Evolutionary conservation across 202 grass and related monocot genomes (phyloP).

Genomic region (Panicum hallii): DNA sequence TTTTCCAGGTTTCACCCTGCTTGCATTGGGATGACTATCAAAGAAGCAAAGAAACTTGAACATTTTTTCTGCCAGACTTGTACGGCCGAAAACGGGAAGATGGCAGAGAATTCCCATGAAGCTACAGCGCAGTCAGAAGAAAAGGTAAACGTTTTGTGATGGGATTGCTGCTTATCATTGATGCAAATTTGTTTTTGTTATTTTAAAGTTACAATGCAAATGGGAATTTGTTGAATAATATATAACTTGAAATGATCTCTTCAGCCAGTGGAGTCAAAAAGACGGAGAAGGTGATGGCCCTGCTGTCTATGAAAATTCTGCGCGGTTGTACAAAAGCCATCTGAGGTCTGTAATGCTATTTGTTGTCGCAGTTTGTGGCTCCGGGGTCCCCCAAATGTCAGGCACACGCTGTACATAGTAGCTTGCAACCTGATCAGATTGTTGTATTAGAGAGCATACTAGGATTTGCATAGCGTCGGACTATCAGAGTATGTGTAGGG

Average conservation of each 20-base stretch:
- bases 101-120: constrained; percentile 70
- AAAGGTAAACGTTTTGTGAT: constrained; percentile 61
- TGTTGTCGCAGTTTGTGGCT: constrained; percentile 34
- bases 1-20: constrained; percentile 89
- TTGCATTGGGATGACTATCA: constrained; percentile 86
- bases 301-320: background rate
- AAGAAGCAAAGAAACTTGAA: constrained; percentile 94
- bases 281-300: constrained; percentile 62
- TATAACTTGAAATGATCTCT: constrained; percentile 8
- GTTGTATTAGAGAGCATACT: constrained; percentile 55
- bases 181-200: constrained; percentile 24
- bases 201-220: background rate
- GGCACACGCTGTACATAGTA: constrained; percentile 58
- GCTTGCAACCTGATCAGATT: constrained; percentile 50
- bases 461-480: constrained; percentile 43
- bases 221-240: background rate
- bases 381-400: constrained; percentile 39
- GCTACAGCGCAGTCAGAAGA: constrained; percentile 74
- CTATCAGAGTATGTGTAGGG: constrained; percentile 23
- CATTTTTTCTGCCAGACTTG: constrained; percentile 96
- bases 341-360: constrained; percentile 51
- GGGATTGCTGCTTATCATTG: background rate
- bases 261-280: constrained; percentile 76
- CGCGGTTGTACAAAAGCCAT: constrained; percentile 55
- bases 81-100: constrained; percentile 85